Evolutionary conservation across 2,329 filamentous ascomycete genomes (phyloP).

Genomic region (Mycosphaerelloides madeirae): DNA sequence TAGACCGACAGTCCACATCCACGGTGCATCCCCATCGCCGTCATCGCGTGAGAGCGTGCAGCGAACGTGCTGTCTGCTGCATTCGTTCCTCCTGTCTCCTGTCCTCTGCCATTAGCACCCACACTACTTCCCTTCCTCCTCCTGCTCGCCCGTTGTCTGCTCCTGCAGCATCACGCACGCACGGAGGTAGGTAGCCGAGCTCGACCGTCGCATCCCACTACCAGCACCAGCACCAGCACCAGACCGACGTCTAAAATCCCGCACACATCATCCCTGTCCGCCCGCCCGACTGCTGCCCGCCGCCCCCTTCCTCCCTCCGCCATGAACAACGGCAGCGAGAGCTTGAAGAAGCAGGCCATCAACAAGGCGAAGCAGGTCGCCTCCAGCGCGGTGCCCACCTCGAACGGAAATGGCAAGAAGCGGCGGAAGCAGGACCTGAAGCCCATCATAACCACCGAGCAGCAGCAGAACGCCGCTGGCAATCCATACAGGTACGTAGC

Average conservation of each 20-base stretch:
- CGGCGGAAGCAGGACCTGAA: conserved; percentile 67
- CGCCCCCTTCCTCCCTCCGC: conserved; percentile 7
- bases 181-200: no score
- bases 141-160: no score
- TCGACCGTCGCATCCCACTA: no score
- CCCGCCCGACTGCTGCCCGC: conserved; percentile 4
- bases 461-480: conserved; percentile 23
- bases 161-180: no score
- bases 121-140: no score
- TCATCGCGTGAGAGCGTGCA: no score
- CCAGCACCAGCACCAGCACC: no score
- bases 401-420: conserved; percentile 59
- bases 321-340: conserved; percentile 22
- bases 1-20: no score
- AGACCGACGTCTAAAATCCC: conserved; percentile 7
- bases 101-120: no score
- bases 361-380: conserved; percentile 63
- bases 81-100: no score
- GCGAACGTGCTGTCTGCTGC: no score
- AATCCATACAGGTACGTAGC: conserved; percentile 9
- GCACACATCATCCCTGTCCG: conserved; percentile 1
- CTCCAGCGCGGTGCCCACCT: conserved; percentile 44
- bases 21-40: no score
- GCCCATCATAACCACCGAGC: conserved; percentile 69
- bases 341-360: conserved; percentile 52